These are phyloP conservation scores for Periglandula ipomoeae DNA, from an alignment of 2,329 filamentous ascomycete genomes.

Conservation along the genomic window DNA sequence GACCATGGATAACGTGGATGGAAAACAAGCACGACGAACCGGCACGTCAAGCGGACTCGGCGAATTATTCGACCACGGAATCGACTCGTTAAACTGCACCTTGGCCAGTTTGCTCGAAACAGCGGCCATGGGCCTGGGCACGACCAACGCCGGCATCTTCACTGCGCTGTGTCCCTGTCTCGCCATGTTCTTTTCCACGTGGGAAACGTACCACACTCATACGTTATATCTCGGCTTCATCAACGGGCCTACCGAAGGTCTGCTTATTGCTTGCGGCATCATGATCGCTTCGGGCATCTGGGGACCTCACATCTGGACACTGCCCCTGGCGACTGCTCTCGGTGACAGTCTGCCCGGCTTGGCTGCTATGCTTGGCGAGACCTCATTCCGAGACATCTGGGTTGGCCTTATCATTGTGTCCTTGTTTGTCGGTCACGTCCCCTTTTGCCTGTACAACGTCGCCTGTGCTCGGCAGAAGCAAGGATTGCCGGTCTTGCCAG, in stretches of 20 bases:
- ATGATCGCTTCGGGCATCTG: conserved; percentile 85
- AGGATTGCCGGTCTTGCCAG: conserved; percentile 65
- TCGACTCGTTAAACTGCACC: conserved; percentile 96
- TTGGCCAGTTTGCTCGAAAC: conserved; percentile 84
- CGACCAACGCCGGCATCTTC: conserved; percentile 76
- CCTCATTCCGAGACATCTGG: conserved; percentile 84
- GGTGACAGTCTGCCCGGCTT: conserved; percentile 43
- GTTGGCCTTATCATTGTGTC: conserved; percentile 59
- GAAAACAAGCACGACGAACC: conserved; percentile 91
- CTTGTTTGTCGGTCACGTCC: conserved; percentile 66
- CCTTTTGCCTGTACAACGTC: conserved; percentile 85
- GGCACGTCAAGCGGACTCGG: conserved; percentile 91
- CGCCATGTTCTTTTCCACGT: conserved; percentile 99
- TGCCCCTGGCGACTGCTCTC: conserved; percentile 61
- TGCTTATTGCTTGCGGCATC: conserved; percentile 77
- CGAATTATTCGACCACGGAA: conserved; percentile 97
- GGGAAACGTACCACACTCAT: conserved; percentile 99
- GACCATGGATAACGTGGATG: conserved; percentile 98
- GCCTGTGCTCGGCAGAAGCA: conserved; percentile 62
- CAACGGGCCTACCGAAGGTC: conserved; percentile 93
- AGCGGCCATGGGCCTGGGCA: conserved; percentile 84
- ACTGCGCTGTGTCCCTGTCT: conserved; percentile 86
- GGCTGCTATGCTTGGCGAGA: conserved; percentile 53
- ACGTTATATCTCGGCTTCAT: conserved; percentile 92
- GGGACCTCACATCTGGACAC: conserved; percentile 79